These are phyloP conservation scores for Mycena filopes DNA, from an alignment of 768 basidiomycete genomes.

Conservation along the genomic window DNA sequence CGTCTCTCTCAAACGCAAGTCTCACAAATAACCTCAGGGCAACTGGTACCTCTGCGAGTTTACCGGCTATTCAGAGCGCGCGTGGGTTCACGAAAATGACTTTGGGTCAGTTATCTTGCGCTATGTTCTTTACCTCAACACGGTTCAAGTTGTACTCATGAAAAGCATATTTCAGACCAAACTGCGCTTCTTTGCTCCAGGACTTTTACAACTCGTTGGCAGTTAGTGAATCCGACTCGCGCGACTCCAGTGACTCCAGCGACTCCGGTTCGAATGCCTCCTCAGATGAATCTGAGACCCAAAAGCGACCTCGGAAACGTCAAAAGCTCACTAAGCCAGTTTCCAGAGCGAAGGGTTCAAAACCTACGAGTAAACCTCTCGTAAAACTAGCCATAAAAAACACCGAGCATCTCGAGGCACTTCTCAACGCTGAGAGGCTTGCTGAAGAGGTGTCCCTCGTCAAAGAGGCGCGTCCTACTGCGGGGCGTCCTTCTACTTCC, in stretches of 20 bases:
- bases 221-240: not conserved
- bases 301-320: not conserved
- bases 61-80: not conserved
- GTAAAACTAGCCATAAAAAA: too few species aligned
- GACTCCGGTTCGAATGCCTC: too few species aligned
- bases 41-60: not conserved
- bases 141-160: too few species aligned
- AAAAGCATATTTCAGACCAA: not conserved
- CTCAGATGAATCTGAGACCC: not conserved
- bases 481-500: not conserved
- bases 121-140: not conserved
- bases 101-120: not conserved
- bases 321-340: not conserved
- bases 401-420: not conserved
- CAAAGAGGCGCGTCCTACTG: not conserved
- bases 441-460: not conserved
- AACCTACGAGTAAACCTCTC: not conserved
- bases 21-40: not conserved
- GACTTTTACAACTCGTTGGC: not conserved
- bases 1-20: not conserved
- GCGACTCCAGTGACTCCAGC: too few species aligned
- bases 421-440: not conserved
- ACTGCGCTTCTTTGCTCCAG: not conserved
- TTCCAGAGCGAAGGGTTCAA: too few species aligned
- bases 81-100: not conserved